Evolutionary conservation across 345 rosid genomes (phyloP).

Genomic region (Populus nigra): DNA sequence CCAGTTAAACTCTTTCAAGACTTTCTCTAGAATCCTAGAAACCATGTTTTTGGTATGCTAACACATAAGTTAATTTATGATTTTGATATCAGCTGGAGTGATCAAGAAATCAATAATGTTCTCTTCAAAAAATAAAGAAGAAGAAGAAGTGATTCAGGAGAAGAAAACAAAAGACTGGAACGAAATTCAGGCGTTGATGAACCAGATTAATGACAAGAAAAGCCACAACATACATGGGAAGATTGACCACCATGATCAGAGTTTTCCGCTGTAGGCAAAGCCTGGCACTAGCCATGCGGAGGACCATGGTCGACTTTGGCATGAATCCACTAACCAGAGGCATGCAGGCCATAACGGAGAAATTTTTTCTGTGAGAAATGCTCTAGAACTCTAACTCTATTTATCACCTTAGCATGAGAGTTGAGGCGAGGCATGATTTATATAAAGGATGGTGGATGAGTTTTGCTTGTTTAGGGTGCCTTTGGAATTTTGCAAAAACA

Average conservation of each 20-base stretch:
- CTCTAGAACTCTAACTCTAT: neutral
- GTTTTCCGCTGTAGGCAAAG: neutral
- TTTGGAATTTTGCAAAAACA: too few species aligned
- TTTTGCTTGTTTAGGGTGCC: neutral
- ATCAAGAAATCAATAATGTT: neutral
- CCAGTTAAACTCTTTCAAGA: neutral
- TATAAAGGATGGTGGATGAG: neutral
- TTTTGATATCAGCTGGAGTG: neutral
- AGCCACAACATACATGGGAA: neutral
- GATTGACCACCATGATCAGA: neutral
- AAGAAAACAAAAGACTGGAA: neutral
- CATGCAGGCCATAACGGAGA: neutral
- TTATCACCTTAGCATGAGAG: neutral
- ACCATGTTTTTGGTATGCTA: neutral
- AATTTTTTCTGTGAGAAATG: neutral
- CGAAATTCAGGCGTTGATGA: neutral
- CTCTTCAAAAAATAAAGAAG: neutral
- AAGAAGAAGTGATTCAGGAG: neutral
- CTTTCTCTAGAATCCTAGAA: neutral
- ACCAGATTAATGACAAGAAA: neutral
- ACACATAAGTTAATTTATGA: neutral
- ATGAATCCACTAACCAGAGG: neutral
- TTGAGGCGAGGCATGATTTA: neutral
- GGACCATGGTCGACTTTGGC: neutral
- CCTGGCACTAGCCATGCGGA: neutral